A percentile compares a stretch with the other conserved stretches of the same genome.
Conservation (phyloP, 2,329 filamentous ascomycete genomes). For the Penicillium sp. region DNA sequence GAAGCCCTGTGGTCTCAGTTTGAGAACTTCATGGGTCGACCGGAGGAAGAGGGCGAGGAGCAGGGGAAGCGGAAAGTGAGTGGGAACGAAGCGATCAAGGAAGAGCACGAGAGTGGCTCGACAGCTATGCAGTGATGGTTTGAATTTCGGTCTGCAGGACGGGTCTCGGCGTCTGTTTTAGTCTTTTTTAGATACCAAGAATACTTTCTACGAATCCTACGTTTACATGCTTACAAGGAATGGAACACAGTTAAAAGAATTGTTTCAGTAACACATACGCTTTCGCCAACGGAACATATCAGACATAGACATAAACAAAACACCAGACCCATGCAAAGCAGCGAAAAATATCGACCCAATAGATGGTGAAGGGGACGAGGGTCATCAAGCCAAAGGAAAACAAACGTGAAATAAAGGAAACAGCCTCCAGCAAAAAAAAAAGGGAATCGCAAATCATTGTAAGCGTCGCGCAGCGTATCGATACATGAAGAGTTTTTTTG, state of each 20-base stretch:
- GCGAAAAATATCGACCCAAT: conserved; percentile 30
- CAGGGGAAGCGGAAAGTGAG: conserved; percentile 30
- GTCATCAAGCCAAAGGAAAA: conserved; percentile 18
- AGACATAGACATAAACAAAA: conserved; percentile 32
- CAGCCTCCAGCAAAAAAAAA: conserved; percentile 24
- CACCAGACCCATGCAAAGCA: conserved; percentile 44
- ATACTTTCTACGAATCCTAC: conserved; percentile 3
- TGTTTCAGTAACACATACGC: conserved; percentile 25
- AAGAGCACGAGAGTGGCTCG: conserved; percentile 18
- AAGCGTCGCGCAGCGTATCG: conserved; percentile 24
- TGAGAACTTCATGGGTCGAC: conserved; percentile 89
- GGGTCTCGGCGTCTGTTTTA: conserved; percentile 6
- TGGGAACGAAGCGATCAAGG: conserved; percentile 23
- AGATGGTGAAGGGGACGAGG: conserved; percentile 30
- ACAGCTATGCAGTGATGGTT: conserved; percentile 12
- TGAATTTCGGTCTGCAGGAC: not conserved
- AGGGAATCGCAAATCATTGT: conserved; percentile 11
- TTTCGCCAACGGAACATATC: conserved; percentile 34
- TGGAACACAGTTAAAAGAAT: conserved; percentile 21
- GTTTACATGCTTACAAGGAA: not conserved
- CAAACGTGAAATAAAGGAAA: conserved; percentile 23
- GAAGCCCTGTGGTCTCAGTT: conserved; percentile 97
- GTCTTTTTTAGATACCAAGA: conserved; percentile 14
- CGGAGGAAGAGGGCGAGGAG: conserved; percentile 47
- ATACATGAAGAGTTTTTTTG: conserved; percentile 17